Base-by-base conservation (phyloP, 805 yeast genomes). In the Saccharomycopsis oosterbeekiorum region DNA sequence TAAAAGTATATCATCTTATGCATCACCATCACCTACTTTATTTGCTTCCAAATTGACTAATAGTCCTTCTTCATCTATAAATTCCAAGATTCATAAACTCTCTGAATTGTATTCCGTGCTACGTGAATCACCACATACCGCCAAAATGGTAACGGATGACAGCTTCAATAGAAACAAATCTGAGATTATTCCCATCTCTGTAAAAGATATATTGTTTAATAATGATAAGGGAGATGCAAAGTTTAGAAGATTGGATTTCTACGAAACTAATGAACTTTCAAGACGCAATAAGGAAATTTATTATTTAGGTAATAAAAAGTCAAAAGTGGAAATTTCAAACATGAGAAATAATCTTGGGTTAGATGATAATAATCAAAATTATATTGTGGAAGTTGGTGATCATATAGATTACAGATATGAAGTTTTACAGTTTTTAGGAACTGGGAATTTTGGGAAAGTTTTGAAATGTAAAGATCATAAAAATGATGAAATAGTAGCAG, bases 361-460 rank as follows among this genome's bases (percentile, higher is more conserved):
- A 70, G 96, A 88, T 69, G 94, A 89, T 68, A 70, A 71, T 11
- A 73, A 80, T 12, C 87, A 89, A 2, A 87, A 88, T 68, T 85
- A 87, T 67, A 73, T 75, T 5, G 75, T 82, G 0, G 67, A 75
- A 0, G 69, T 70, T 1, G 83, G 85, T 11, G 96, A 89, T 68
- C 97, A 89, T 65, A 80, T 89, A 53, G 85, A 85, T 59, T 89
- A 84, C 70, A 73, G 96, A 36, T 90, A 85, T 68, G 84, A 87
- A 65, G 82, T 89, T 3, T 58, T 80, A 21, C 71, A 76, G 1
- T 71, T 76, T 1, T 76, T 89, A 11, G 97, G 97, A 0, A 81
- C 80, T 57, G 97, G 97, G 8, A 84, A 92, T 53, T 89, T 89
- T 75, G 97, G 97, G 0, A 83, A 82, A 59, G 97, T 90, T 1